phyloP scores from a whole-genome alignment of 1,139 yeast genomes.

The Debaryomyces subglobosus region DNA sequence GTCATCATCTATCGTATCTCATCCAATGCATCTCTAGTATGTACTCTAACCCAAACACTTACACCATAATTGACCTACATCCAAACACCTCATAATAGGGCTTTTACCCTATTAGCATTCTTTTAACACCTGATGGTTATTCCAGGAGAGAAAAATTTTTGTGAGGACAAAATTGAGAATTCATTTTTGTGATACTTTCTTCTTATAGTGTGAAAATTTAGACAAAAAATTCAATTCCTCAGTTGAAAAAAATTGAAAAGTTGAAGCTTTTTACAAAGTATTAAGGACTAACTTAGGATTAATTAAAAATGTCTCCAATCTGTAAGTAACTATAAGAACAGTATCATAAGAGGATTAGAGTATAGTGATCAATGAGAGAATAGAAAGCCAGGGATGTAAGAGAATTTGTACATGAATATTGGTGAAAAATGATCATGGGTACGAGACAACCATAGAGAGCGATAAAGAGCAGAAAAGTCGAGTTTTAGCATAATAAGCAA shows the following conservation, averaged over 20 bases:
- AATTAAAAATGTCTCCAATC: conserved; percentile 36
- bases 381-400: not conserved
- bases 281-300: conserved; percentile 15
- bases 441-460: not conserved
- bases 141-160: conserved; percentile 5
- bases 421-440: not conserved
- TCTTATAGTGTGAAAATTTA: conserved; percentile 11
- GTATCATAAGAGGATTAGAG: not conserved
- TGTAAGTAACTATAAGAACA: conserved; percentile 15
- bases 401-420: not conserved
- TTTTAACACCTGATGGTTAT: not conserved
- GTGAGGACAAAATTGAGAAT: conserved; percentile 4
- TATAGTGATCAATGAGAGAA: not conserved
- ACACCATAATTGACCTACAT: not conserved
- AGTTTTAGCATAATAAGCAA: not conserved
- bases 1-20: not conserved
- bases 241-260: conserved; percentile 9
- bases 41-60: not conserved
- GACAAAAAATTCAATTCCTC: conserved; percentile 8
- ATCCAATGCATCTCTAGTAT: not conserved
- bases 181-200: conserved; percentile 11
- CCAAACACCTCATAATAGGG: not conserved
- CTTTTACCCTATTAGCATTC: not conserved
- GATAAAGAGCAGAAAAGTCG: not conserved
- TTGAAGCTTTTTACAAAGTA: conserved; percentile 12